Conservation (phyloP, 257 asterid genomes). For the Gardenia jasminoides region DNA sequence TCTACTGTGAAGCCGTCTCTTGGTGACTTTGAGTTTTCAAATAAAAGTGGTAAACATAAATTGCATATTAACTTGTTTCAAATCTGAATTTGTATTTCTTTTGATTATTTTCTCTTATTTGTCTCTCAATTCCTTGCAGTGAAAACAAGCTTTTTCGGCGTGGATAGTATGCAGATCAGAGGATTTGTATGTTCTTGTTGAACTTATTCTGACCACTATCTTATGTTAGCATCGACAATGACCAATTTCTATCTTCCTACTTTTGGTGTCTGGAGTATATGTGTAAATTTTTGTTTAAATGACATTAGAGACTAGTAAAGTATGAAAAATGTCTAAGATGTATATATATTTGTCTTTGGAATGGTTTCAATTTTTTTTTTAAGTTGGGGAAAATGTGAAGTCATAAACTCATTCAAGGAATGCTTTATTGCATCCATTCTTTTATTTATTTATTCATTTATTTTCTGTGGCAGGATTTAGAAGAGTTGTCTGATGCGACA, state of each 20-base stretch:
- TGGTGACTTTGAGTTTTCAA: slow-evolving; percentile 76
- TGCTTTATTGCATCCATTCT: slow-evolving; percentile 11
- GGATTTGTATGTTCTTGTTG: slow-evolving; percentile 56
- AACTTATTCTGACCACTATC: slow-evolving; percentile 8
- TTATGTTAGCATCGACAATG: slow-evolving; percentile 4
- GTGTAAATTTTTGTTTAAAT: not conserved
- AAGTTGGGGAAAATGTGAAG: not conserved
- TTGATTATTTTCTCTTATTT: not conserved
- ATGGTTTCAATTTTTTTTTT: not conserved
- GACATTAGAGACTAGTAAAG: not conserved
- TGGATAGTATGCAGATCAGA: slow-evolving; percentile 61
- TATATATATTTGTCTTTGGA: not conserved
- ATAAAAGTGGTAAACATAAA: slow-evolving; percentile 53
- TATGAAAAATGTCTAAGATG: not conserved
- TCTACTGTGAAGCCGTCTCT: slow-evolving; percentile 59
- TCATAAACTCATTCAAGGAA: not conserved
- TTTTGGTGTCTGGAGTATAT: not conserved
- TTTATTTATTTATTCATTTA: not conserved
- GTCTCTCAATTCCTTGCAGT: slow-evolving; percentile 51
- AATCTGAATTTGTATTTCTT: not conserved
- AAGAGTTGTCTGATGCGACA: slow-evolving; percentile 60
- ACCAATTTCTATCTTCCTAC: not conserved
- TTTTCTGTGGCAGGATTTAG: slow-evolving; percentile 51
- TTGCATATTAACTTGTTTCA: slow-evolving; percentile 12
- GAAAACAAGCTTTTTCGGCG: slow-evolving; percentile 51